These are phyloP conservation scores for Fusarium decemcellulare DNA, from an alignment of 2,329 filamentous ascomycete species.

Conservation along the genomic window DNA sequence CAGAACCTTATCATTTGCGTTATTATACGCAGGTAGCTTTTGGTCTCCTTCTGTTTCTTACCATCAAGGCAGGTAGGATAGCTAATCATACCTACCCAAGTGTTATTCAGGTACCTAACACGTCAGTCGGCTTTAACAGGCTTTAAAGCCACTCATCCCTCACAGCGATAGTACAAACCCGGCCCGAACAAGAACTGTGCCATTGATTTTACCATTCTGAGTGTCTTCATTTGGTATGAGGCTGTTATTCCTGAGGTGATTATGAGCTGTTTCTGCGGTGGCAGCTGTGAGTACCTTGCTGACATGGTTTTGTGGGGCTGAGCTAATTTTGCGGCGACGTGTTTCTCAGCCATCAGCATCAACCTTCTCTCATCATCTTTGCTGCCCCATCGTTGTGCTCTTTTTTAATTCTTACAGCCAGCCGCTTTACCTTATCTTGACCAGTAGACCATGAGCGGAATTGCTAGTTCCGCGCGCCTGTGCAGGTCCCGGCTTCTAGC, in stretches of 20 bases:
- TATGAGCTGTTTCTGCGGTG: neutral
- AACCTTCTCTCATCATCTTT: neutral
- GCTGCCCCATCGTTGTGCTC: neutral
- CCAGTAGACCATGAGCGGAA: neutral
- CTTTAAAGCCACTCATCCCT: too few species aligned
- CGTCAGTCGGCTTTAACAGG: too few species aligned
- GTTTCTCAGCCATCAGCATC: neutral
- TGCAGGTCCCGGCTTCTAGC: neutral
- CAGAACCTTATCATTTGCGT: too few species aligned
- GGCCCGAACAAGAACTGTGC: too few species aligned
- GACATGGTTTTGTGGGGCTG: slow-evolving; percentile 2
- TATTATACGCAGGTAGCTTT: too few species aligned
- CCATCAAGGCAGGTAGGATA: too few species aligned
- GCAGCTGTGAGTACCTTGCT: neutral
- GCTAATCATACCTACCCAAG: too few species aligned
- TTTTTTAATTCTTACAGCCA: neutral
- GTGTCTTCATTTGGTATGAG: neutral
- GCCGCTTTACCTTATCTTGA: neutral
- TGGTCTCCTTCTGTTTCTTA: too few species aligned
- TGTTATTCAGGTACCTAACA: too few species aligned
- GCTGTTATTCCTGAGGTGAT: too few species aligned
- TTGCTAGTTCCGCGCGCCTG: neutral
- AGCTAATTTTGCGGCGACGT: slow-evolving; percentile 12
- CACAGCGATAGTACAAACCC: too few species aligned
- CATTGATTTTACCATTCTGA: neutral